Evolutionary conservation across 805 yeast genomes (phyloP), one percentile per base, ranked within the genome.

Genomic region (Lachancea cidri): DNA sequence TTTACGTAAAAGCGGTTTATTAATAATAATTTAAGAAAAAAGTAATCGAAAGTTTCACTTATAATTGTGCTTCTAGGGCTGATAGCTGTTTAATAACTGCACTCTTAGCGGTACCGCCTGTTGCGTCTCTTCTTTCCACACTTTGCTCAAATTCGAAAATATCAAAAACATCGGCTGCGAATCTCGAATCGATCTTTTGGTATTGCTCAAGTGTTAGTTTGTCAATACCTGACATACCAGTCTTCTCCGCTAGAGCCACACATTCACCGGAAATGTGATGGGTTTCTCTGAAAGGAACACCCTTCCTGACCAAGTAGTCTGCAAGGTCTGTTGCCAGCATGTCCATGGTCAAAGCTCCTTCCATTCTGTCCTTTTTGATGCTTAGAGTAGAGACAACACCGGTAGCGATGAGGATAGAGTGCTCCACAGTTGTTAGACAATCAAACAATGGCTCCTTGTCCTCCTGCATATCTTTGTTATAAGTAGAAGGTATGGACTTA

Each of bases 241-340:
- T 66, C 46, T 77, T 89, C 70, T 93, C 99, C 4, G 98, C 96
- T 34, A 68, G 65, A 48, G 95, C 80, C 35, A 93, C 99, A 69
- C 97, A 93, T 65, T 88, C 96, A 43, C 99, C 99, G 5, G 97
- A 87, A 47, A 93, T 93, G 65, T 93, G 98, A 69, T 93, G 99
- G 1, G 98, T 93, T 68, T 93, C 98, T 72, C 99, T 86, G 71
- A 93, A 93, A 43, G 98, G 98, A 51, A 93, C 98, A 46, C 98
- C 98, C 65, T 83, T 89, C 70, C 96, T 83, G 38, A 93, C 99
- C 50, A 93, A 74, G 65, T 93, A 93, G 65, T 93, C 99, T 31
- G 99, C 99, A 54, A 93, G 75, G 64, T 93, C 99, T 24, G 99
- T 93, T 16, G 98, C 98, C 55, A 93, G 76, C 98, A 93, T 93